Evolutionary conservation across 371 early-diverging fungal species (phyloP), one percentile per base, ranked within the genome.

Genomic region (Mortierella sp.): DNA sequence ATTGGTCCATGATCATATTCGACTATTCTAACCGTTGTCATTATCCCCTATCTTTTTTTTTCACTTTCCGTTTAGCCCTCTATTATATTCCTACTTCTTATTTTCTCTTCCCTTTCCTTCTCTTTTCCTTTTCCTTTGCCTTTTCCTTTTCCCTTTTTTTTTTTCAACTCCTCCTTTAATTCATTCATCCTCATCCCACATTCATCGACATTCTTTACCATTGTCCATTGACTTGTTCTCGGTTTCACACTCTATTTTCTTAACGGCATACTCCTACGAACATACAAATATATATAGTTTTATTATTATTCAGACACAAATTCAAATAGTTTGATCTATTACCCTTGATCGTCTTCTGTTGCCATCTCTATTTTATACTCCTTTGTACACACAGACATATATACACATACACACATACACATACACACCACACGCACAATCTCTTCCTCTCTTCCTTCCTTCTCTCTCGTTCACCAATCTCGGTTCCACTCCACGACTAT

Each of bases 141-240:
- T 40, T 62, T 60, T 49, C 58, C 24, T 57, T 43, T 32, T 32
- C 18, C 43, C 26, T 63, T 39, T 39, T 70, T 22, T 37, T 40
- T 16, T 54, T n/a, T 54, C 39, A 11, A 35, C 9, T 51, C 11
- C 51, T 47, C 51, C 52, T 62, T 49, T 32, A 28, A 22, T 30
- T 30, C 70, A 35, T 30, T 70, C 22, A 32, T 20, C 14, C 10
- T 24, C 43, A 51, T 55, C 14, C 14, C 43, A 9, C 43, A 40
- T 40, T 40, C 43, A 40, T 40, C 14, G 5, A 40, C 43, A 40
- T 40, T 40, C 43, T 11, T 40, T 14, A 39, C 43, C 14, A 14
- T 40, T 40, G 43, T 32, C 24, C 32, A 24, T 55, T 26, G 14
- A 54, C 6, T 9, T 54, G 54, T 26, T 54, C 54, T 54, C 14